phyloP scores from a whole-genome alignment of 2,329 filamentous ascomycete species.

The Epichloe sp. region DNA sequence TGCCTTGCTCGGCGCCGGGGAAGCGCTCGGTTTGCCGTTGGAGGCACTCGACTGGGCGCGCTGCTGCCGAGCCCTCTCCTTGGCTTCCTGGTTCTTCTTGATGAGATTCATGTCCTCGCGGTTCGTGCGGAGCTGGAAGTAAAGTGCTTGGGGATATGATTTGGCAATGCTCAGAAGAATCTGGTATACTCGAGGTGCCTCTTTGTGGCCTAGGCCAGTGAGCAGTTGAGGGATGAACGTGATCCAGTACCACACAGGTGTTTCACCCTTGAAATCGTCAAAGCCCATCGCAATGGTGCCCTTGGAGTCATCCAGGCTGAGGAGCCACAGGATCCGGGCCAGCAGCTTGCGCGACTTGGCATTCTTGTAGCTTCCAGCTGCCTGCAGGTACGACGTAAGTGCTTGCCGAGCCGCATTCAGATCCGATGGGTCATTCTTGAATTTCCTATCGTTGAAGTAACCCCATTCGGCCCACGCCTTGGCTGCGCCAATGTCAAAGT shows the following conservation, averaged over 20 bases:
- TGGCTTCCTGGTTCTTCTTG: constrained; percentile 74
- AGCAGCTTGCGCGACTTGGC: constrained; percentile 91
- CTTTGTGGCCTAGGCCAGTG: constrained; percentile 79
- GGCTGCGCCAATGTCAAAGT: constrained; percentile 87
- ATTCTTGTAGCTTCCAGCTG: constrained; percentile 92
- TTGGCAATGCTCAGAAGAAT: constrained; percentile 92
- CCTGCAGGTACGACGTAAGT: constrained; percentile 90
- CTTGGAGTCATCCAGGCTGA: constrained; percentile 83
- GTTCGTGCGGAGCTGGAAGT: constrained; percentile 88
- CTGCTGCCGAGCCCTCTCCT: constrained; percentile 47
- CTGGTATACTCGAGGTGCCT: constrained; percentile 72
- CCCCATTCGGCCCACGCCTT: constrained; percentile 99
- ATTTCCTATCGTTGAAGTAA: constrained; percentile 91
- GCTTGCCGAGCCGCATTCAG: constrained; percentile 79
- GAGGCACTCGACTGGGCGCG: constrained; percentile 32
- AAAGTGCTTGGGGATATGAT: constrained; percentile 86
- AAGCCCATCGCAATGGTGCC: constrained; percentile 76
- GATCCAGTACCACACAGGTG: constrained; percentile 98
- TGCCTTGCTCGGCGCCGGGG: constrained; percentile 39
- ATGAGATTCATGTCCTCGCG: constrained; percentile 87
- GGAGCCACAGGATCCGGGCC: constrained; percentile 84
- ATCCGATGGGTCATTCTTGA: constrained; percentile 79
- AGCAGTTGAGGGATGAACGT: constrained; percentile 96
- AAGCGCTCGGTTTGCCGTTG: constrained; percentile 31
- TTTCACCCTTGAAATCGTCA: constrained; percentile 93